Base-by-base conservation (phyloP, 2,329 filamentous ascomycete genomes). In the Talaromyces islandicus region DNA sequence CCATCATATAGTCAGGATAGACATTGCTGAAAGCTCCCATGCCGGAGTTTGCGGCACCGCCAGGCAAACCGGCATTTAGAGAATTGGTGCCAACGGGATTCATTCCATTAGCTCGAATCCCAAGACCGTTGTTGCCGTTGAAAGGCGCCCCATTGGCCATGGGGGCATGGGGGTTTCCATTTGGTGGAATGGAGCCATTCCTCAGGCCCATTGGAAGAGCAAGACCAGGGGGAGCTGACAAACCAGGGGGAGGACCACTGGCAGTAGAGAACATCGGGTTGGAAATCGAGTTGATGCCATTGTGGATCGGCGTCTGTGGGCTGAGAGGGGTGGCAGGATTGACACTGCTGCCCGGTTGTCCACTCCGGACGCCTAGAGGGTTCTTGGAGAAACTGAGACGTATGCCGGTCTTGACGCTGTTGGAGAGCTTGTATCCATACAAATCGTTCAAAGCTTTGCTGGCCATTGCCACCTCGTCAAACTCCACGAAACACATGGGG, bases 401-500 rank as follows among this genome's bases (percentile, higher is more conserved):
- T 68, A 99, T 97, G 35, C 94, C 94, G 7, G 93, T 93, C 73
- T 96, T 97, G 70, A 91, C 85, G 69, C 92, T 96, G 76, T 96
- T 97, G 71, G 92, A 91, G 32, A 97, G 82, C 54, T 85, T 86
- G 55, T 89, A 86, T 0, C 94, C 94, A 69, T 97, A 97, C 1
- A 97, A 82, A 60, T 97, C 91, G 64, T 92, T 86, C 2, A 97
- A 82, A 1, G 92, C 89, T 75, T 94, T 96, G 48, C 93, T 97
- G 0, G 94, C 93, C 69, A 91, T 93, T 1, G 90, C 89, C 11
- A 96, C 83, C 68, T 97, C 92, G 69, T 97, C 93, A 67, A 97
- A 99, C 74, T 99, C 94, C 41, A 99, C 94, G 74, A 97, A 97
- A 72, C 94, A 97, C 92, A 97, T 97, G 1, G 93, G 93, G 0